Conservation (phyloP, 306 rosid species). For the Prinsepia uniflora region DNA sequence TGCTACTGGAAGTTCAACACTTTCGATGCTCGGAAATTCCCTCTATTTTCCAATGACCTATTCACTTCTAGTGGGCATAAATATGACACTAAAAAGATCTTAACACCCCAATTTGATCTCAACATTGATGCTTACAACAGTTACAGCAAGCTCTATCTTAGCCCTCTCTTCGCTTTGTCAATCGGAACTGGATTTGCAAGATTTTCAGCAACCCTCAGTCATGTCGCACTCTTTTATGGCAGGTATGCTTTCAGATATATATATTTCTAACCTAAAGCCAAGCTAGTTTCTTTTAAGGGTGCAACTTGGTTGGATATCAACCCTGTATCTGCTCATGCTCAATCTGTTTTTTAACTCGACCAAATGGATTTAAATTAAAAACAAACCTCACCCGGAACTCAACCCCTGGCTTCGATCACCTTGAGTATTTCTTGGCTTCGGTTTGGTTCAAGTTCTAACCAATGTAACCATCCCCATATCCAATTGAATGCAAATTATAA, state of each 20-base stretch:
- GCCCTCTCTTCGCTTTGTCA: conserved; percentile 89
- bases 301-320: too few relatives aligned
- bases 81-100: conserved; percentile 76
- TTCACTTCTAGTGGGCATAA: conserved; percentile 58
- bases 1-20: conserved; percentile 94
- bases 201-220: conserved; percentile 88
- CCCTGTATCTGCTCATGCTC: too few relatives aligned
- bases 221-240: conserved; percentile 86
- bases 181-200: conserved; percentile 91
- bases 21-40: conserved; percentile 82
- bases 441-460: too few relatives aligned
- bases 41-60: conserved; percentile 78
- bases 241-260: conserved; percentile 40
- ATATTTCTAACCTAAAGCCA: too few relatives aligned
- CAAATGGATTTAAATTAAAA: too few relatives aligned
- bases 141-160: conserved; percentile 83
- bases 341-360: too few relatives aligned
- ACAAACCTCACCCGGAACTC: too few relatives aligned
- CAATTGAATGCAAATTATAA: too few relatives aligned
- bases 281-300: too few relatives aligned
- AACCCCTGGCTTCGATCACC: too few relatives aligned
- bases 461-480: too few relatives aligned
- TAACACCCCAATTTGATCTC: conserved; percentile 63
- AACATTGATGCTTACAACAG: conserved; percentile 61
- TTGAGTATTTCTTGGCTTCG: too few relatives aligned